phyloP scores from a whole-genome alignment of 305 asterid genomes.

The Fraxinus sp. region DNA sequence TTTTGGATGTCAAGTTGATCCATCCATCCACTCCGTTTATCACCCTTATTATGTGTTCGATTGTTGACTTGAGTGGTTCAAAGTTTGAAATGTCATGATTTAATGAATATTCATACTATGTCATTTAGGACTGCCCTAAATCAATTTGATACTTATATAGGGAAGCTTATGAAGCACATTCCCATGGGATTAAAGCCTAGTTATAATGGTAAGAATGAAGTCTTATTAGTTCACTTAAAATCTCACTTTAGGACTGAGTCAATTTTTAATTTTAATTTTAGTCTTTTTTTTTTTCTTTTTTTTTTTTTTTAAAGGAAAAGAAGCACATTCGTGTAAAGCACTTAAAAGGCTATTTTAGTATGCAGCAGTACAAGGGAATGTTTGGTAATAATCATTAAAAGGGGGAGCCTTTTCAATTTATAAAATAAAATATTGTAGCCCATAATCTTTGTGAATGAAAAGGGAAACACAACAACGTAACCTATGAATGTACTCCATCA shows the following conservation, averaged over 20 bases:
- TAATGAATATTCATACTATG: not conserved
- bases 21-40: no score
- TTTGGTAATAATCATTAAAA: conserved; percentile 24
- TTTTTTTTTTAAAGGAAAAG: no score
- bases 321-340: not conserved
- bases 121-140: not conserved
- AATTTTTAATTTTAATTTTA: no score
- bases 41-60: not conserved
- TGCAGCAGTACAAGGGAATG: conserved; percentile 26
- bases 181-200: not conserved
- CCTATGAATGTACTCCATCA: conserved; percentile 28
- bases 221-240: not conserved
- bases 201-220: not conserved
- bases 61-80: not conserved
- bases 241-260: not conserved
- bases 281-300: no score
- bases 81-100: not conserved
- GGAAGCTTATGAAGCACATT: not conserved
- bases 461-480: conserved; percentile 36
- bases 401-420: conserved; percentile 3
- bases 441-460: conserved; percentile 31
- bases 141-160: not conserved
- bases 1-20: not conserved
- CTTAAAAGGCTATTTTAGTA: conserved; percentile 4
- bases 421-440: conserved; percentile 20